Evolutionary conservation across 371 early-diverging fungal genomes (phyloP).

Genomic region (Sporodiniella umbellata): DNA sequence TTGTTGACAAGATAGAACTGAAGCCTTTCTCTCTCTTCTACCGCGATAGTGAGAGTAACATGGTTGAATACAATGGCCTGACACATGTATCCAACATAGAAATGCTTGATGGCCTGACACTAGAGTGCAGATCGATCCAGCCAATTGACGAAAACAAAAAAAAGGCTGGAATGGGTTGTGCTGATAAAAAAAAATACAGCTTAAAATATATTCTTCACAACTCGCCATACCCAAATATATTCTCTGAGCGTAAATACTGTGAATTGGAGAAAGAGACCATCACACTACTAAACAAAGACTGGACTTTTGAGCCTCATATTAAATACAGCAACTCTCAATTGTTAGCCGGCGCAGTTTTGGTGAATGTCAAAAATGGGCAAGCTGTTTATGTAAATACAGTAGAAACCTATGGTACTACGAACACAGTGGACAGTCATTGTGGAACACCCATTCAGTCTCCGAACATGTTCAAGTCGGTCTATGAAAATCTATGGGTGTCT

Average conservation of each 20-base stretch:
- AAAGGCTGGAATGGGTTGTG: background rate
- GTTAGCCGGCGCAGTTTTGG: slow-evolving; percentile 13
- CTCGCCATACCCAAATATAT: background rate
- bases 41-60: background rate
- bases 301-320: slow-evolving; percentile 12
- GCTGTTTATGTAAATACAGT: slow-evolving; percentile 26
- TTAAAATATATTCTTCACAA: slow-evolving; percentile 1
- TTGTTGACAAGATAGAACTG: background rate
- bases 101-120: background rate
- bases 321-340: slow-evolving; percentile 11
- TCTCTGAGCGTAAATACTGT: background rate
- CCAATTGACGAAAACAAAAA: slow-evolving; percentile 1
- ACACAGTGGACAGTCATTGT: slow-evolving; percentile 4
- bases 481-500: background rate
- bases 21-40: slow-evolving; percentile 6
- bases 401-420: slow-evolving; percentile 22
- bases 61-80: slow-evolving; percentile 1
- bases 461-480: background rate
- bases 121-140: slow-evolving; percentile 4
- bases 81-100: background rate
- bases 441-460: background rate
- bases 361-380: slow-evolving; percentile 7
- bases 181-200: background rate
- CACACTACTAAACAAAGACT: slow-evolving; percentile 8
- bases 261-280: background rate